Conservation (phyloP, 176 grass and related monocot genomes). For the Coix lacrymajobi region DNA sequence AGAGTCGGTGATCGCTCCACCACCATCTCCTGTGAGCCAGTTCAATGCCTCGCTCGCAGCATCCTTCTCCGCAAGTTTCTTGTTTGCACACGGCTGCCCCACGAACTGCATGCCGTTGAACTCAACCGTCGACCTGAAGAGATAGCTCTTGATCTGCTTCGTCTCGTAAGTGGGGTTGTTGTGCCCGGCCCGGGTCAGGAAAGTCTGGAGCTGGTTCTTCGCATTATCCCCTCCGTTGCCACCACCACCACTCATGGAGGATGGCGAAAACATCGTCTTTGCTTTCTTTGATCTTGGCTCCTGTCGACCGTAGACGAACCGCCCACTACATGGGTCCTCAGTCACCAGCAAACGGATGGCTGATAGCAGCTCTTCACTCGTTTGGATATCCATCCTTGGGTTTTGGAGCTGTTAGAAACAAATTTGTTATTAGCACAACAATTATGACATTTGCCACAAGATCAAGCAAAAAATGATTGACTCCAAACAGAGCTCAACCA, state of each 20-base stretch:
- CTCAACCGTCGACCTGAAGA: constrained; percentile 67
- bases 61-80: constrained; percentile 93
- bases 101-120: constrained; percentile 96
- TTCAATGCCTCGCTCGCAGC: constrained; percentile 67
- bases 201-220: constrained; percentile 70
- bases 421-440: neutral
- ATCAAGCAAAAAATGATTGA: neutral
- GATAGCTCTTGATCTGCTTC: constrained; percentile 62
- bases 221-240: constrained; percentile 61
- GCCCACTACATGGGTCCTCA: constrained; percentile 75
- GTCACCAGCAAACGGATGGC: constrained; percentile 70
- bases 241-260: constrained; percentile 38
- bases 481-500: neutral
- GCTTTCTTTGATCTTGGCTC: constrained; percentile 58
- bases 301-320: constrained; percentile 77
- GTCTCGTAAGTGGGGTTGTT: constrained; percentile 74
- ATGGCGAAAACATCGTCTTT: constrained; percentile 38
- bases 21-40: constrained; percentile 59
- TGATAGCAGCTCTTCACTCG: constrained; percentile 78
- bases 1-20: neutral
- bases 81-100: constrained; percentile 69
- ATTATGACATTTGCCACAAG: neutral
- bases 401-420: constrained; percentile 65
- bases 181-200: constrained; percentile 55
- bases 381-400: constrained; percentile 74